These are phyloP conservation scores for Solanum piurae DNA, from an alignment of 257 asterid species.

Conservation along the genomic window DNA sequence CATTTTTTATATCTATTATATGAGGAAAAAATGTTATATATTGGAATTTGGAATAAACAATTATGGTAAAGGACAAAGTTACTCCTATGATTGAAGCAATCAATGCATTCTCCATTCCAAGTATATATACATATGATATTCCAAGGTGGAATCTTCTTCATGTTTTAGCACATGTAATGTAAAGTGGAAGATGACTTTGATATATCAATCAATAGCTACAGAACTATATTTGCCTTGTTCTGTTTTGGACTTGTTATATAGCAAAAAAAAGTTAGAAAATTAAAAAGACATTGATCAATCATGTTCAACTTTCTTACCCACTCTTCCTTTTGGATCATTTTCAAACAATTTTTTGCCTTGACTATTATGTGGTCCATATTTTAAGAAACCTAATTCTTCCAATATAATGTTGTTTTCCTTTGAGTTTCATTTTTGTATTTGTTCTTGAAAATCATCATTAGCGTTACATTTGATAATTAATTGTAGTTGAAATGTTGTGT, in stretches of 20 bases:
- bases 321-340: not conserved
- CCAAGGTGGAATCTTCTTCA: slow-evolving; percentile 6
- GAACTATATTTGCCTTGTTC: slow-evolving; percentile 2
- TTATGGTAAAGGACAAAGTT: not conserved
- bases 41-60: not conserved
- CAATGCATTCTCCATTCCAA: not conserved
- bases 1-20: not conserved
- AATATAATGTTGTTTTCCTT: not conserved
- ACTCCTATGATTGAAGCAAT: slow-evolving; percentile 4
- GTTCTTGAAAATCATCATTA: not conserved
- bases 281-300: not conserved
- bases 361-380: not conserved
- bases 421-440: not conserved
- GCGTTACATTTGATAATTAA: not conserved
- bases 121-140: not conserved
- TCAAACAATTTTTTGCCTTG: slow-evolving; percentile 2
- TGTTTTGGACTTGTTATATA: not conserved
- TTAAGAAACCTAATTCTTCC: not conserved
- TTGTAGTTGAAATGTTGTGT: not conserved
- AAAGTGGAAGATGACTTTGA: slow-evolving; percentile 4
- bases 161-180: not conserved
- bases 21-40: not conserved
- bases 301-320: not conserved
- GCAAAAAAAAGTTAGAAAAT: not conserved
- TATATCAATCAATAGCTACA: not conserved